Percentiles rank a stretch among this genome's conserved stretches.
These are phyloP conservation scores for Canavalia ensiformis DNA, from an alignment of 306 rosid genomes.

Conservation along the genomic window DNA sequence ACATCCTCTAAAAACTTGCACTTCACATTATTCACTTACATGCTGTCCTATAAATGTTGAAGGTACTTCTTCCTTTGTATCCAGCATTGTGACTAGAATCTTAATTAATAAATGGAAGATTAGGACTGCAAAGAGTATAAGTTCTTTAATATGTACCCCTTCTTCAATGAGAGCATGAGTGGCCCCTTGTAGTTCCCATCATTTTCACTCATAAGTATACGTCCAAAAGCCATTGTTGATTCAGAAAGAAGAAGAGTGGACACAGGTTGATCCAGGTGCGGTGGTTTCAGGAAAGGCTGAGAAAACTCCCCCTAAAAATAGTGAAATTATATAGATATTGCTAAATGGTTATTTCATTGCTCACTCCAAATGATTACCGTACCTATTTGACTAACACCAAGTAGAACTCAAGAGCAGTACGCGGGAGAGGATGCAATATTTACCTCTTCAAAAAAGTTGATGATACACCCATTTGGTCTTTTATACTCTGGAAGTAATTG, in stretches of 20 bases:
- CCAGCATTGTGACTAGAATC: slow-evolving; percentile 55
- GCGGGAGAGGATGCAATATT: slow-evolving; percentile 51
- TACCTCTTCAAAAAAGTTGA: slow-evolving; percentile 97
- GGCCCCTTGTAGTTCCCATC: slow-evolving; percentile 99
- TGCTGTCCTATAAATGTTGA: slow-evolving; percentile 54
- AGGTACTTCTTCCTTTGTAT: slow-evolving; percentile 60
- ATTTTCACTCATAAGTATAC: slow-evolving; percentile 80
- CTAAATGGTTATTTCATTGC: slow-evolving; percentile 29
- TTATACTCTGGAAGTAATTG: slow-evolving; percentile 93
- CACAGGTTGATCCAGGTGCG: slow-evolving; percentile 97
- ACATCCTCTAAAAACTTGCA: slow-evolving; percentile 52
- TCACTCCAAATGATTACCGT: slow-evolving; percentile 41
- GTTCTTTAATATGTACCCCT: slow-evolving; percentile 74
- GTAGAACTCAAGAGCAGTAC: slow-evolving; percentile 48
- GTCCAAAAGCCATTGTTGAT: slow-evolving; percentile 95
- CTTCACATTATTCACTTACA: slow-evolving; percentile 52
- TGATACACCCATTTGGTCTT: slow-evolving; percentile 93
- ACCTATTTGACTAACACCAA: slow-evolving; percentile 29
- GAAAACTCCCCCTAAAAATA: slow-evolving; percentile 81
- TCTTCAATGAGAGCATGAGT: slow-evolving; percentile 82
- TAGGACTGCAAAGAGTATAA: slow-evolving; percentile 49
- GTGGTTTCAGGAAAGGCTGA: slow-evolving; percentile 98
- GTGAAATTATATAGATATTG: slow-evolving; percentile 28
- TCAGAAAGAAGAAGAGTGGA: slow-evolving; percentile 89
- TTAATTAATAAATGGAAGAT: slow-evolving; percentile 48